These are phyloP conservation scores for Fusarium vanettenii DNA, from an alignment of 2,329 filamentous ascomycete species.

Conservation along the genomic window DNA sequence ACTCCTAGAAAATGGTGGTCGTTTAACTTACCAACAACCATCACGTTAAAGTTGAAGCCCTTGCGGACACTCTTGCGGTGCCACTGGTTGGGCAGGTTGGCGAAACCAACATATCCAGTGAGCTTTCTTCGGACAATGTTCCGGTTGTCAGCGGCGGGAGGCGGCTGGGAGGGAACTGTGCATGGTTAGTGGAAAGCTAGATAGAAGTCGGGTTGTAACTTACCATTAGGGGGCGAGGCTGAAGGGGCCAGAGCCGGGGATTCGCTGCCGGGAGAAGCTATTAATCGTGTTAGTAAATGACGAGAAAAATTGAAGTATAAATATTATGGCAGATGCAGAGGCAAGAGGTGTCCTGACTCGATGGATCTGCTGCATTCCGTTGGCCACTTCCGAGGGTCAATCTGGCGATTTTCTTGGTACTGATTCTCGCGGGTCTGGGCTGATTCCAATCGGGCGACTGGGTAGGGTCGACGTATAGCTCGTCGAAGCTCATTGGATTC, in stretches of 20 bases:
- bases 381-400: not conserved
- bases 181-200: conserved; percentile 7
- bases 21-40: conserved; percentile 90
- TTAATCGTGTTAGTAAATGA: conserved; percentile 50
- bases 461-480: conserved; percentile 53
- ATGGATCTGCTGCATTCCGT: conserved; percentile 23
- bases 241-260: conserved; percentile 56
- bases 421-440: not conserved
- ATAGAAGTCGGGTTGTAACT: conserved; percentile 29
- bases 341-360: conserved; percentile 51
- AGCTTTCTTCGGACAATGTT: conserved; percentile 99
- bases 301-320: conserved; percentile 2
- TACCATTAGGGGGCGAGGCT: conserved; percentile 54
- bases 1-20: not conserved
- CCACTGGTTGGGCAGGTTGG: conserved; percentile 99
- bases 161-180: conserved; percentile 52
- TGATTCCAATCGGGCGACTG: conserved; percentile 30
- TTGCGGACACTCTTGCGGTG: conserved; percentile 99
- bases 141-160: conserved; percentile 72
- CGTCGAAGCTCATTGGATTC: conserved; percentile 59
- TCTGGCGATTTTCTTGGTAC: not conserved
- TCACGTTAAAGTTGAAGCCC: conserved; percentile 99
- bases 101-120: conserved; percentile 98
- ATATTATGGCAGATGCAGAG: conserved; percentile 31
- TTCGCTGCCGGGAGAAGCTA: conserved; percentile 61